Percentiles rank a stretch among this genome's conserved stretches.
Conservation (phyloP, 352 stramenopile genomes). For the Salisapilia sapeloensis region DNA sequence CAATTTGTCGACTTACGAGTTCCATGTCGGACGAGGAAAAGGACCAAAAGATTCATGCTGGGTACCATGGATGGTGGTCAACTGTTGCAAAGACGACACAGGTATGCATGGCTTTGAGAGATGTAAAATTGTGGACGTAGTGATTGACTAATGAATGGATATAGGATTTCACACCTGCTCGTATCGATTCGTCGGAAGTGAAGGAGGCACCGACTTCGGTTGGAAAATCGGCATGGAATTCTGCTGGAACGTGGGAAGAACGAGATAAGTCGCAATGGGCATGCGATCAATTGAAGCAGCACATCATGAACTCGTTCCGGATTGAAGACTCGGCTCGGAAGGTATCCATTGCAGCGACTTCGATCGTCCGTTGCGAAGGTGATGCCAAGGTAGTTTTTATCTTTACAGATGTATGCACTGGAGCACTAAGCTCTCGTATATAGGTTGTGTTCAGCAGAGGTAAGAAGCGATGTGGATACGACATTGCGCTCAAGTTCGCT, state of each 20-base stretch:
- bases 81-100: slow-evolving; percentile 65
- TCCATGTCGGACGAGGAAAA: slow-evolving; percentile 35
- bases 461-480: slow-evolving; percentile 76
- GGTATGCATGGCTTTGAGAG: slow-evolving; percentile 6
- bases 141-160: neutral
- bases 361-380: slow-evolving; percentile 51
- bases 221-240: slow-evolving; percentile 64
- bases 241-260: slow-evolving; percentile 70
- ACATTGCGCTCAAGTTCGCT: slow-evolving; percentile 70
- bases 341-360: slow-evolving; percentile 35
- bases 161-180: slow-evolving; percentile 62
- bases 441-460: slow-evolving; percentile 64
- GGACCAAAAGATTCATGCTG: slow-evolving; percentile 50
- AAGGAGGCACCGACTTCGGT: slow-evolving; percentile 4
- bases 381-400: slow-evolving; percentile 50
- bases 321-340: slow-evolving; percentile 26
- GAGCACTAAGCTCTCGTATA: neutral
- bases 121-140: neutral
- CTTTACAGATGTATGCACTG: neutral
- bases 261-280: slow-evolving; percentile 71
- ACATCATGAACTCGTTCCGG: slow-evolving; percentile 37
- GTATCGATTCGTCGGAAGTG: slow-evolving; percentile 22
- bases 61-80: slow-evolving; percentile 82
- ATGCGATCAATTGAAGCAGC: slow-evolving; percentile 45
- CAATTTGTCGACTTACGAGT: neutral